Evolutionary conservation across 225 moss, liverwort and hornwort species (phyloP).

Genomic region (Bryoerythrophyllum caledonicum): DNA sequence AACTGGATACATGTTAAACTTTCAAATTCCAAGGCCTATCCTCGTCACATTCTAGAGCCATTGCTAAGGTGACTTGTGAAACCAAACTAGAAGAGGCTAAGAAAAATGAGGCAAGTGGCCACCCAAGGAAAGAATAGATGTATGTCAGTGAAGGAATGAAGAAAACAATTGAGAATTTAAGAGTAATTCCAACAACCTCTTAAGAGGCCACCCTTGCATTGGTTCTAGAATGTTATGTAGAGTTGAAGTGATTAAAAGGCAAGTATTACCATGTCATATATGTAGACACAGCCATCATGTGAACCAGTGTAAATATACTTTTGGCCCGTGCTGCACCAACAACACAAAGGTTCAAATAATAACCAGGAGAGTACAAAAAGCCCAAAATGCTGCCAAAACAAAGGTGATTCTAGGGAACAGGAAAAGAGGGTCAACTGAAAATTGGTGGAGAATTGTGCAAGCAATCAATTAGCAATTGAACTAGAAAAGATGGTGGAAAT

Average conservation of each 20-base stretch:
- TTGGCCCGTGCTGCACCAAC: constrained; percentile 75
- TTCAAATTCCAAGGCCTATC: neutral
- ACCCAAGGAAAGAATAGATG: no score
- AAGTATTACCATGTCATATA: constrained; percentile 68
- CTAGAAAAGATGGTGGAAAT: neutral
- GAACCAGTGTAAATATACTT: constrained; percentile 89
- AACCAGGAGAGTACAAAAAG: neutral
- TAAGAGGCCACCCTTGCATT: no score
- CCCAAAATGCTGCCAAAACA: neutral
- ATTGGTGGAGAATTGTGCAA: neutral
- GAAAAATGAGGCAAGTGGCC: no score
- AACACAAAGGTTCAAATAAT: constrained; percentile 8
- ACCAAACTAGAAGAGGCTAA: no score
- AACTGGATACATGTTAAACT: neutral
- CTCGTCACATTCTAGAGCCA: neutral
- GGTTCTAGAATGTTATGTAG: no score
- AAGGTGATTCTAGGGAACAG: neutral
- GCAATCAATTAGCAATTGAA: neutral
- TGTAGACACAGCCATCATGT: constrained; percentile 68
- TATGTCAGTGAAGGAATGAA: no score
- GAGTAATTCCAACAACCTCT: no score
- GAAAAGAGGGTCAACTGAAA: neutral
- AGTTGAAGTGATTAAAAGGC: neutral
- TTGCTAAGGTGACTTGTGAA: no score
- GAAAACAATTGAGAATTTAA: no score